Percentiles rank a stretch among this genome's conserved stretches.
These are phyloP conservation scores for Lizonia empirigonia DNA, from an alignment of 2,329 filamentous ascomycete species.

Conservation along the genomic window DNA sequence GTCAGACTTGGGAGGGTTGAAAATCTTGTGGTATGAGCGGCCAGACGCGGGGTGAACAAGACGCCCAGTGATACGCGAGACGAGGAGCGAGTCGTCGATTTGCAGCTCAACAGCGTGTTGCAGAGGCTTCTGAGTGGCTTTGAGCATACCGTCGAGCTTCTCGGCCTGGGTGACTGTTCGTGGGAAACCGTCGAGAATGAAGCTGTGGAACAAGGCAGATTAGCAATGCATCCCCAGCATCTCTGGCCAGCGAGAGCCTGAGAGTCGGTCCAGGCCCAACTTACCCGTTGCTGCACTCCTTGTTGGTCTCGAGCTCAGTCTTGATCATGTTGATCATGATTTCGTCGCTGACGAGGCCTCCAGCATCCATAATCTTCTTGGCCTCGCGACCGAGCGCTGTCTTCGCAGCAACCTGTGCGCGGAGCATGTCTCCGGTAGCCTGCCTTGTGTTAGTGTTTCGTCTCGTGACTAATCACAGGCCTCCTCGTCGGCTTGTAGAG, in stretches of 20 bases:
- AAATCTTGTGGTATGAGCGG: constrained; percentile 96
- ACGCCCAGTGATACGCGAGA: constrained; percentile 94
- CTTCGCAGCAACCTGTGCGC: constrained; percentile 97
- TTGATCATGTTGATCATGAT: constrained; percentile 99
- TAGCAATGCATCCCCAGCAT: not conserved
- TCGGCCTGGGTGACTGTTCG: constrained; percentile 95
- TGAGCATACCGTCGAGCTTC: constrained; percentile 91
- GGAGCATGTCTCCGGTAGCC: constrained; percentile 99
- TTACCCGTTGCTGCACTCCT: constrained; percentile 95
- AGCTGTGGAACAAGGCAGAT: constrained; percentile 59
- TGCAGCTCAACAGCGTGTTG: constrained; percentile 96
- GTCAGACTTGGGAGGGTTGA: constrained; percentile 92
- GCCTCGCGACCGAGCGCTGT: constrained; percentile 91
- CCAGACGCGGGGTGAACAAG: constrained; percentile 95
- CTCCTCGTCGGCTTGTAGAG: too few relatives aligned
- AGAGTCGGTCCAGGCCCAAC: not conserved
- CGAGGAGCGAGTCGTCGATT: constrained; percentile 92
- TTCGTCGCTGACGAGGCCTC: constrained; percentile 95
- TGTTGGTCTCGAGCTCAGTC: constrained; percentile 90
- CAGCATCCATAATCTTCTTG: constrained; percentile 99
- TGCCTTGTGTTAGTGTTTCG: constrained; percentile 50
- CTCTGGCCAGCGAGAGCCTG: not conserved
- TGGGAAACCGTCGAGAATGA: constrained; percentile 98
- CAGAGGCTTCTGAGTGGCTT: constrained; percentile 76
- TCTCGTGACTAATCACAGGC: not conserved